Evolutionary conservation across 1,284 basidiomycete species (phyloP).

Genomic region (Retiboletus flavoniger): DNA sequence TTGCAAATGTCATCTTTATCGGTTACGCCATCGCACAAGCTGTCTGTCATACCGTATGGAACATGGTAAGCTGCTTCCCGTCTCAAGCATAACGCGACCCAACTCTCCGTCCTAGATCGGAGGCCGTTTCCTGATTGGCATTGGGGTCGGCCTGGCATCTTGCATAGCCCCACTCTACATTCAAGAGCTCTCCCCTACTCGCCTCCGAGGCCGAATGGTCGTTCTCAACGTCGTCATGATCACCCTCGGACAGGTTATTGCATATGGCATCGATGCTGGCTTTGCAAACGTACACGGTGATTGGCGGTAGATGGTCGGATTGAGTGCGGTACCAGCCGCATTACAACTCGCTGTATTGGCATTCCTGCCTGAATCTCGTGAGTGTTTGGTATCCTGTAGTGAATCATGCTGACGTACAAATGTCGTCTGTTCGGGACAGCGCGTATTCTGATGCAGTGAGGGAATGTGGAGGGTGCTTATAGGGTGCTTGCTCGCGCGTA

Average conservation of each 20-base stretch:
- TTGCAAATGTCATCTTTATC: constrained; percentile 77
- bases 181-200: constrained; percentile 78
- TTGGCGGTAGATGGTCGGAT: constrained; percentile 85
- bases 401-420: neutral
- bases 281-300: constrained; percentile 64
- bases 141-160: constrained; percentile 69
- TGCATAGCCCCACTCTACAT: constrained; percentile 83
- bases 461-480: constrained; percentile 48
- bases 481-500: constrained; percentile 66
- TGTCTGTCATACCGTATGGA: constrained; percentile 64
- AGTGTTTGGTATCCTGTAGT: constrained; percentile 24
- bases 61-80: constrained; percentile 49
- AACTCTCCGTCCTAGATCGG: constrained; percentile 47
- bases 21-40: constrained; percentile 70
- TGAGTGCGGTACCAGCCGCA: constrained; percentile 66
- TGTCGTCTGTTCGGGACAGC: constrained; percentile 41
- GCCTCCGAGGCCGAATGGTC: constrained; percentile 75
- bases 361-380: constrained; percentile 77
- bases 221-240: constrained; percentile 66
- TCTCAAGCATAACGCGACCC: neutral
- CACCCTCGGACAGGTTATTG: constrained; percentile 73
- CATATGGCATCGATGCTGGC: constrained; percentile 74
- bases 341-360: constrained; percentile 62
- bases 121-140: constrained; percentile 73
- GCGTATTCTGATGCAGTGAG: constrained; percentile 66